Percentiles rank a stretch among this genome's conserved stretches.
Conservation (phyloP, 164 flowering plant genomes). For the Vitis labrusca region DNA sequence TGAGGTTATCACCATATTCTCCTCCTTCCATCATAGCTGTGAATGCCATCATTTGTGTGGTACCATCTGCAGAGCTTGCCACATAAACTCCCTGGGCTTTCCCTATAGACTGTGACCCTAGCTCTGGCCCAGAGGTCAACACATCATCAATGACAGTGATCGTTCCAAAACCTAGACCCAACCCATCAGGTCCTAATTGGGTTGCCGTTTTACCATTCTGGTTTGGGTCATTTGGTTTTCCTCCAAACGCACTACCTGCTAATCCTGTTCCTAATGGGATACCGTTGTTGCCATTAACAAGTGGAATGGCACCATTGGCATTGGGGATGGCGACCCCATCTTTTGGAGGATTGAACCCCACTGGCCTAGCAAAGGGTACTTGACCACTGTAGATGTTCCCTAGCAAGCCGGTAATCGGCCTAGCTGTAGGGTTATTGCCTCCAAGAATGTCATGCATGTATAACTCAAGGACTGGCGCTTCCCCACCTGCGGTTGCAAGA, state of each 20-base stretch:
- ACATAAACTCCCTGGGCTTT: slow-evolving; percentile 60
- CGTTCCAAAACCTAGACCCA: slow-evolving; percentile 68
- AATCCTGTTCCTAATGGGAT: slow-evolving; percentile 80
- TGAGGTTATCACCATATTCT: slow-evolving; percentile 76
- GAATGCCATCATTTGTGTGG: slow-evolving; percentile 63
- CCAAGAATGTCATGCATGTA: slow-evolving; percentile 92
- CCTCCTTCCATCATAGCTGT: slow-evolving; percentile 54
- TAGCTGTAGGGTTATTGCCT: slow-evolving; percentile 73
- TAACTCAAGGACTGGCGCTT: slow-evolving; percentile 49
- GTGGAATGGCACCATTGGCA: slow-evolving; percentile 78
- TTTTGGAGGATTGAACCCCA: slow-evolving; percentile 61
- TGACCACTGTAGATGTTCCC: slow-evolving; percentile 87
- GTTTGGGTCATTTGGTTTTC: slow-evolving; percentile 24
- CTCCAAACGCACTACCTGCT: slow-evolving; percentile 62
- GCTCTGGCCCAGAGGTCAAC: slow-evolving; percentile 43
- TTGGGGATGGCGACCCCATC: slow-evolving; percentile 72
- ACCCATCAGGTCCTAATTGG: slow-evolving; percentile 71
- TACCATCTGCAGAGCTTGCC: slow-evolving; percentile 60
- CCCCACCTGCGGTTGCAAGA: slow-evolving; percentile 16
- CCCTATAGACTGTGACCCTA: slow-evolving; percentile 43
- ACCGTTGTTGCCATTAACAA: slow-evolving; percentile 58
- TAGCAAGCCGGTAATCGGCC: slow-evolving; percentile 82
- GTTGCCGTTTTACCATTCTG: slow-evolving; percentile 17
- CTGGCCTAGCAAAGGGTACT: slow-evolving; percentile 83
- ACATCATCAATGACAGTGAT: slow-evolving; percentile 60